A percentile compares a stretch with the other conserved stretches of the same genome.
These are phyloP conservation scores for Xylaria curta DNA, from an alignment of 495 filamentous ascomycete genomes.

Conservation along the genomic window DNA sequence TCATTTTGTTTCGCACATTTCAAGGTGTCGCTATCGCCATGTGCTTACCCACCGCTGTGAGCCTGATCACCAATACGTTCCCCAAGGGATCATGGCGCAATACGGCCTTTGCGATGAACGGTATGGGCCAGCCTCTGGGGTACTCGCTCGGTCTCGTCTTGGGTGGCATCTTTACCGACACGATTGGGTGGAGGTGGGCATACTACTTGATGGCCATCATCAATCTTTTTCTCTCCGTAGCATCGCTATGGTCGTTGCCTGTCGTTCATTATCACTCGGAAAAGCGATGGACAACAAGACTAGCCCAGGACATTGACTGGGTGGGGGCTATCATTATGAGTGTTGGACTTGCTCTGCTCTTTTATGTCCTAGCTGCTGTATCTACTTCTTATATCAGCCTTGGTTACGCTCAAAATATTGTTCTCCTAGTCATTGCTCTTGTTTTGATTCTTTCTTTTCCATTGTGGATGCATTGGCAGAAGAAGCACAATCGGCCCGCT, in stretches of 20 bases:
- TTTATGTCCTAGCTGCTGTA: slow-evolving; percentile 50
- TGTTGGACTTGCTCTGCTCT: slow-evolving; percentile 51
- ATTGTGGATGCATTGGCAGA: slow-evolving; percentile 53
- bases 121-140: slow-evolving; percentile 56
- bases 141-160: slow-evolving; percentile 59
- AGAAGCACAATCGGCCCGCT: slow-evolving; percentile 45
- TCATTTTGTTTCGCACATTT: slow-evolving; percentile 59
- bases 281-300: slow-evolving; percentile 9
- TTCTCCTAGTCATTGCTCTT: slow-evolving; percentile 48
- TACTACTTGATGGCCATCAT: slow-evolving; percentile 56
- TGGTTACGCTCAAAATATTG: slow-evolving; percentile 39
- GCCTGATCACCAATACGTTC: slow-evolving; percentile 54
- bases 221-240: slow-evolving; percentile 37
- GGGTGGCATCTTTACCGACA: slow-evolving; percentile 55
- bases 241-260: slow-evolving; percentile 20
- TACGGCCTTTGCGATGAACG: slow-evolving; percentile 56
- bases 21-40: slow-evolving; percentile 58
- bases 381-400: slow-evolving; percentile 34
- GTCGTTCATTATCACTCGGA: background rate
- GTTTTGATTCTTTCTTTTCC: slow-evolving; percentile 53
- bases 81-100: slow-evolving; percentile 52
- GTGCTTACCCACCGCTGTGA: slow-evolving; percentile 58
- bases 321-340: slow-evolving; percentile 52
- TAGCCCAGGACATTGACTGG: slow-evolving; percentile 55
- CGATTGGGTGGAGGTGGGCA: slow-evolving; percentile 56